Evolutionary conservation across 495 filamentous ascomycete species (phyloP).

Genomic region (Aspergillus egyptiacus): DNA sequence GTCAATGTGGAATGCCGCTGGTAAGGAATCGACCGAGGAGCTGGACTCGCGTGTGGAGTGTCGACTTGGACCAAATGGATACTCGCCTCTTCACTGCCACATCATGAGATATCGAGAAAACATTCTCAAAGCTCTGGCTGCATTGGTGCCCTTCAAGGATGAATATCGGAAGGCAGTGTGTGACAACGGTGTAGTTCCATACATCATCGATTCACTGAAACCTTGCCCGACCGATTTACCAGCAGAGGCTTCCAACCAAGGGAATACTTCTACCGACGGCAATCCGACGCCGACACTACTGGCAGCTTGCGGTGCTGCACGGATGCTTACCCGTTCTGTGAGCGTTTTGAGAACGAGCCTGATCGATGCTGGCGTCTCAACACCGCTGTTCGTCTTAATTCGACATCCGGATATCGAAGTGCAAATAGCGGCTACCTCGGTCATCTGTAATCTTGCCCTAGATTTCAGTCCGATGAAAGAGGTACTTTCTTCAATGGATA

Average conservation of each 20-base stretch:
- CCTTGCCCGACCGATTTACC: constrained; percentile 41
- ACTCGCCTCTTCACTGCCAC: constrained; percentile 60
- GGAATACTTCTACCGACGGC: constrained; percentile 37
- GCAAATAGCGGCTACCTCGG: constrained; percentile 75
- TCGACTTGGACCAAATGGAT: constrained; percentile 54
- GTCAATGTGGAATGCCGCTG: constrained; percentile 40
- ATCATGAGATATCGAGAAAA: constrained; percentile 70
- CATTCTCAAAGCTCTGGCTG: constrained; percentile 71
- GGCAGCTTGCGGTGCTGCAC: constrained; percentile 74
- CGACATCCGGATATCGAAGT: constrained; percentile 72
- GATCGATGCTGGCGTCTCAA: constrained; percentile 76
- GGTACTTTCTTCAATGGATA: constrained; percentile 21
- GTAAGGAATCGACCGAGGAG: constrained; percentile 19
- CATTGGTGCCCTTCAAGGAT: constrained; percentile 74
- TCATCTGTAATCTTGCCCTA: constrained; percentile 74
- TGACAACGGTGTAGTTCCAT: constrained; percentile 70
- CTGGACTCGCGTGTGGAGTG: constrained; percentile 25
- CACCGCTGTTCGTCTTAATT: constrained; percentile 72
- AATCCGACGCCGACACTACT: constrained; percentile 64
- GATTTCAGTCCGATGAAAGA: constrained; percentile 88
- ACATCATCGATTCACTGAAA: constrained; percentile 77
- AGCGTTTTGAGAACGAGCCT: constrained; percentile 77
- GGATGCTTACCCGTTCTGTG: constrained; percentile 75
- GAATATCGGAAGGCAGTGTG: constrained; percentile 78
- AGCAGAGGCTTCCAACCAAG: constrained; percentile 27